Conservation (phyloP, 371 early-diverging fungal genomes). For the Lichtheimia ornata region DNA sequence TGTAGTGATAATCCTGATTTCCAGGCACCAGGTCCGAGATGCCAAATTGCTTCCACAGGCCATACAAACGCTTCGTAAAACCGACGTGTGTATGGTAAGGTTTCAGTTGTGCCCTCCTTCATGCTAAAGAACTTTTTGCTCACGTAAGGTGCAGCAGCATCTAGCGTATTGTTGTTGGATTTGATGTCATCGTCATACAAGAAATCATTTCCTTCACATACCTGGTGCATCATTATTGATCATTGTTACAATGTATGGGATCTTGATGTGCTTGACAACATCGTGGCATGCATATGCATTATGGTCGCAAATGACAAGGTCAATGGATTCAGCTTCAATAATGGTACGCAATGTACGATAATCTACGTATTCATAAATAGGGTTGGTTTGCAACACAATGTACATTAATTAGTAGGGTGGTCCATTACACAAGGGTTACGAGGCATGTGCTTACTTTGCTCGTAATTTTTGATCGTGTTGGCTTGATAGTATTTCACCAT, state of each 20-base stretch:
- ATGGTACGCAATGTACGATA: background rate
- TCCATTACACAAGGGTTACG: no score
- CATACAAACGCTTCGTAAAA: conserved; percentile 19
- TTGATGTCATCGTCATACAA: no score
- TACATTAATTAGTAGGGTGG: background rate
- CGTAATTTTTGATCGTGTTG: background rate
- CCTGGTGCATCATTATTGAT: conserved; percentile 12
- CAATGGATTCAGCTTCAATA: conserved; percentile 2
- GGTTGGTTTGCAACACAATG: background rate
- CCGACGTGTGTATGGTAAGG: conserved; percentile 12
- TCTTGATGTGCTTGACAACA: conserved; percentile 3
- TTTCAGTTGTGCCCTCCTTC: conserved; percentile 15
- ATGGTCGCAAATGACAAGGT: conserved; percentile 16
- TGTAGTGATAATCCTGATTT: no score
- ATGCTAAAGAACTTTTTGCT: conserved; percentile 11
- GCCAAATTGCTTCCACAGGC: conserved; percentile 4
- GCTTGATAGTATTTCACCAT: conserved; percentile 10
- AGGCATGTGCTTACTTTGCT: no score
- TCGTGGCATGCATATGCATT: conserved; percentile 11
- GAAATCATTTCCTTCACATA: background rate
- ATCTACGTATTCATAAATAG: conserved; percentile 1
- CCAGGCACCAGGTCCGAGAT: background rate
- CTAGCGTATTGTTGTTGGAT: background rate
- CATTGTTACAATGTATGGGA: conserved; percentile 14
- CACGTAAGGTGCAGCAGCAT: conserved; percentile 28